Evolutionary conservation across 2,329 filamentous ascomycete species (phyloP).

Genomic region (Cladosporium sp.): DNA sequence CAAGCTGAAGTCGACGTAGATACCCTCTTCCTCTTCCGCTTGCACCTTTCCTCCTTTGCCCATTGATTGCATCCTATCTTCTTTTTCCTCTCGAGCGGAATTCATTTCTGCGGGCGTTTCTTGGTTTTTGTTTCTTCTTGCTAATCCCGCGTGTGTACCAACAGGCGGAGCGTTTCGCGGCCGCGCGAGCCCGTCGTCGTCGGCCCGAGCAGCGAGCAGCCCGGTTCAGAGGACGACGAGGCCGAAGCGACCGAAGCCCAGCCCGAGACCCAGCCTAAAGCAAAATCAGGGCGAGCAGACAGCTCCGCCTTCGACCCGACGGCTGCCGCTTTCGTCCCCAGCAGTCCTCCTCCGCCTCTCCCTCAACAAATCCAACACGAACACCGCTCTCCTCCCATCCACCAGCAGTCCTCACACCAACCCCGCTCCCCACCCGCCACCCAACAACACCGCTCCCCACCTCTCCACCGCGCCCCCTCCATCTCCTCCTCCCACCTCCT

Average conservation of each 20-base stretch:
- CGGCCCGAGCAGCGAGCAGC: neutral
- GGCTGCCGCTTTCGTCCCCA: neutral
- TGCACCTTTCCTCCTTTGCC: neutral
- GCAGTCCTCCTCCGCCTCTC: neutral
- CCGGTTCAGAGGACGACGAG: neutral
- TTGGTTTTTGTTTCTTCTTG: neutral
- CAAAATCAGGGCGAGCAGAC: neutral
- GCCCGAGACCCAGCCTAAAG: neutral
- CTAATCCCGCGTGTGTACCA: constrained; percentile 7
- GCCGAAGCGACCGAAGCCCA: neutral
- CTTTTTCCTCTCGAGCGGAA: neutral
- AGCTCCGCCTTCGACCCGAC: neutral
- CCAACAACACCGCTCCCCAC: neutral
- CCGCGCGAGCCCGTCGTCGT: neutral
- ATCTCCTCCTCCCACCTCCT: neutral
- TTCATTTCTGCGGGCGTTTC: neutral
- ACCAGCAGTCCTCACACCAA: neutral
- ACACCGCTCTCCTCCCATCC: neutral
- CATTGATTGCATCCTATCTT: neutral
- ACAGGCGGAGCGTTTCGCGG: neutral
- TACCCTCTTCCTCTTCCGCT: neutral
- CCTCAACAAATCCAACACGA: neutral
- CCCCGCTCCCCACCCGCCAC: neutral
- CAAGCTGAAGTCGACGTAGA: constrained; percentile 32
- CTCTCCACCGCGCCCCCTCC: neutral